Evolutionary conservation across 1,139 yeast species (phyloP), one percentile per base, ranked within the genome.

Genomic region (Taphrina flavorubra): DNA sequence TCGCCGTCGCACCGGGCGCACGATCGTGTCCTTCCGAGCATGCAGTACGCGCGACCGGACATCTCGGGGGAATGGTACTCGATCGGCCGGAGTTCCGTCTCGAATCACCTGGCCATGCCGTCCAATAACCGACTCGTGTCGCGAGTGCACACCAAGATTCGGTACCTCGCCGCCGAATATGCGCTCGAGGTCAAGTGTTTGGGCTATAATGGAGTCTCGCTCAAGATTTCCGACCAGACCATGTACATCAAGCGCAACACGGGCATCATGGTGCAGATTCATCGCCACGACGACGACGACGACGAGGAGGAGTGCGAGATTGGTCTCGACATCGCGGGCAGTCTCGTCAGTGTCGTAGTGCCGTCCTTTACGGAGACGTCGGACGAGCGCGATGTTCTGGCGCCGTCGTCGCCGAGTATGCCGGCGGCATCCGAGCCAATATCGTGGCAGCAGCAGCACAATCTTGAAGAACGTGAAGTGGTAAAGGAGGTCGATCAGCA

Each of bases 161-260:
- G 77, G 16, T 81, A 77, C 70, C 72, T 75, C 51, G 65, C 71
- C 14, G 73, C 70, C 1, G 70, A 72, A 5, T 70, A 76, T 25
- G 31, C 71, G 73, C 68, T 80, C 76, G 73, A 77, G 16, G 77
- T 89, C 68, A 82, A 81, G 59, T 89, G 95, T 75, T 75, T 85
- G 70, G 95, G 96, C 0, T 83, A 85, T 79, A 89, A 89, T 74
- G 95, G 95, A 4, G 78, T 87, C 46, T 56, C 59, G 13, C 51
- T 62, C 6, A 47, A 46, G 7, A 62, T 62, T 20, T 51, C 59
- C 2, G 59, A 51, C 2, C 65, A 62, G 42, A 55, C 65, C 18
- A 39, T 62, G 51, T 62, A 39, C 37, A 56, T 62, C 16, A 51
- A 36, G 40, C n/a, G 65, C 14, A 20, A 37, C 34, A 56, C 60